A percentile compares a stretch with the other conserved stretches of the same genome.
phyloP scores from a whole-genome alignment of 2,329 filamentous ascomycete species.

The Ophiostoma sp. region DNA sequence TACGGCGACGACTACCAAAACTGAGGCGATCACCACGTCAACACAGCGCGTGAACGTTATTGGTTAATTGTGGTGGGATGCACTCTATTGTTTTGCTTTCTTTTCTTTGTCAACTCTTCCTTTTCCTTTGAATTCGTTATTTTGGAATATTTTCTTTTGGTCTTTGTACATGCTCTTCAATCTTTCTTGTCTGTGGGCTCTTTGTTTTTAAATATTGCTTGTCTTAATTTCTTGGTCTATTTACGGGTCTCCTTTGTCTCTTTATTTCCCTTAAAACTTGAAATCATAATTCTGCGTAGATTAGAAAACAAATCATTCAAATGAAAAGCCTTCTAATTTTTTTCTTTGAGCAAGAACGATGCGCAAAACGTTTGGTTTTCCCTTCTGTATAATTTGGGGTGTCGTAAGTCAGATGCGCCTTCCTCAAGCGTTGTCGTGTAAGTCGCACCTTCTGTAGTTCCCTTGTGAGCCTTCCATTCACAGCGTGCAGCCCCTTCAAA shows the following conservation, averaged over 20 bases:
- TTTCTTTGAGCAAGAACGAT: not conserved
- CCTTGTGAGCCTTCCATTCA: not conserved
- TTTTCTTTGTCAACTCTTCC: not conserved
- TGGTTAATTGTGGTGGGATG: not conserved
- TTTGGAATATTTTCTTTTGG: not conserved
- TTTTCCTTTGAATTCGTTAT: not conserved
- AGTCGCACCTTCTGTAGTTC: conserved; percentile 6
- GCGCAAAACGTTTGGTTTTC: too few relatives aligned
- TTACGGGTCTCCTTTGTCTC: not conserved
- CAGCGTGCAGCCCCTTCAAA: not conserved
- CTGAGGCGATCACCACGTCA: conserved; percentile 16
- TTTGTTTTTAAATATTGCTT: not conserved
- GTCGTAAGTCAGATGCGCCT: not conserved
- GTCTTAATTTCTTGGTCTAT: not conserved
- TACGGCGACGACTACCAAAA: conserved; percentile 1
- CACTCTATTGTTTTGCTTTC: not conserved
- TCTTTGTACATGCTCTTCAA: not conserved
- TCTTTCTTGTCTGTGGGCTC: not conserved
- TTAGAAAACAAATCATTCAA: not conserved
- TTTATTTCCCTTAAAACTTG: not conserved
- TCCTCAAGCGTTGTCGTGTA: not conserved
- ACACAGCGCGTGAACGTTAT: conserved; percentile 19
- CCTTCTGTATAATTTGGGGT: not conserved
- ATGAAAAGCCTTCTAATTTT: not conserved
- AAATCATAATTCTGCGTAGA: not conserved